These are phyloP conservation scores for Wickerhamiella galacta DNA, from an alignment of 805 yeast species.

Conservation along the genomic window DNA sequence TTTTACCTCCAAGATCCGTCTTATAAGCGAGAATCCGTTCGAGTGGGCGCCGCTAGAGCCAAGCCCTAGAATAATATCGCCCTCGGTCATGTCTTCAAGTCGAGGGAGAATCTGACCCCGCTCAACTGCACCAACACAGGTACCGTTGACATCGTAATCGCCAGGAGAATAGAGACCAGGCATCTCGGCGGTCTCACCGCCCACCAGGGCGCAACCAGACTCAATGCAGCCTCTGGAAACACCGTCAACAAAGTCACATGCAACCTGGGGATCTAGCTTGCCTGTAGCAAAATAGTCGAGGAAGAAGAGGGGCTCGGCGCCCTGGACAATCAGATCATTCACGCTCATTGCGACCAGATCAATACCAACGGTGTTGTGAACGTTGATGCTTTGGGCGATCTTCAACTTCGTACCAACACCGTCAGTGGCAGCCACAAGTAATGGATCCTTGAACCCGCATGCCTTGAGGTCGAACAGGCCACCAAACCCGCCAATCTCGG, in stretches of 20 bases:
- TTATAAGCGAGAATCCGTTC: constrained; percentile 86
- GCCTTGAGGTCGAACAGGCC: constrained; percentile 82
- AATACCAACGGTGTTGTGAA: constrained; percentile 95
- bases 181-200: constrained; percentile 99
- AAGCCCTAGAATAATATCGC: constrained; percentile 73
- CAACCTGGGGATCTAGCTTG: constrained; percentile 64
- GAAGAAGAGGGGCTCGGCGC: constrained; percentile 94
- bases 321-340: constrained; percentile 93
- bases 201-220: constrained; percentile 95
- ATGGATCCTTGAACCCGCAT: constrained; percentile 64
- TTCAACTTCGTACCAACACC: constrained; percentile 97
- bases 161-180: constrained; percentile 95
- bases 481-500: constrained; percentile 98
- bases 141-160: constrained; percentile 96
- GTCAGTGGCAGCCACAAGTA: constrained; percentile 93
- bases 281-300: constrained; percentile 95
- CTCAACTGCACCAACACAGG: constrained; percentile 92
- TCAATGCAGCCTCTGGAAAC: constrained; percentile 92
- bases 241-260: constrained; percentile 80
- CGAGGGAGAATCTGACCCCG: constrained; percentile 62
- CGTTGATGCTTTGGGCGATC: constrained; percentile 77
- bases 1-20: constrained; percentile 71
- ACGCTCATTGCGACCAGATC: constrained; percentile 99
- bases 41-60: constrained; percentile 91
- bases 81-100: constrained; percentile 46